Evolutionary conservation across 164 flowering plant species (phyloP), one percentile per base, ranked within the genome.

Genomic region (Cinnamomum chago): DNA sequence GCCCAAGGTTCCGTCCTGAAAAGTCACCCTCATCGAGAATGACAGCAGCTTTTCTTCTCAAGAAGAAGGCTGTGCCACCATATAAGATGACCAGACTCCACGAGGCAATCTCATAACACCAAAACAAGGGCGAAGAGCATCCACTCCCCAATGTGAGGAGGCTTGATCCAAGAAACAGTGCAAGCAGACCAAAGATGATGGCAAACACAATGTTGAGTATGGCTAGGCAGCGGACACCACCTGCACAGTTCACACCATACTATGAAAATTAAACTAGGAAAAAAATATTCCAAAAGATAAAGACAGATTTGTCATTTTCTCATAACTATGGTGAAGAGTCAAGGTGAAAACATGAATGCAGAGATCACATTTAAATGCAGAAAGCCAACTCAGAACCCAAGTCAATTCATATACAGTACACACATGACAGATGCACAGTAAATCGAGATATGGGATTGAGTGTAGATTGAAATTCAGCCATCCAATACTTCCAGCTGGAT

Each of bases 181-280:
- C 97, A 55, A 95, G 90, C 67, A 93, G 90, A 70, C 90, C 92
- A 80, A 86, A 95, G 60, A 87, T 80, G 73, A 87, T 60, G 20
- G 95, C 90, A 79, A 95, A 91, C 3, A 88, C 84, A 25, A 78
- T 30, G 81, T 95, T 95, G 62, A 93, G 82, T 72, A 92, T 88
- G 70, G 95, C 85, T 25, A 95, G 86, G 79, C 99, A 95, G 67
- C 95, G 95, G 14, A 95, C 97, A 0, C 99, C 97, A 76, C 97
- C 99, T 95, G 66, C 69, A 66, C 67, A 64, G 97, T 95, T 65
- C 69, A 66, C 27, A 24, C 67, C 24, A 64, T 24, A 24, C 7
- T 11, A 64, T 24, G 30, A 64, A 22, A 12, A 4, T 20, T 24
- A n/a, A 62, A 62, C 30, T 23, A 13, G 18, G 18, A 52, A 52